Conservation (phyloP, 192 early-diverging fungal genomes). For the Radiomyces spectabilis region DNA sequence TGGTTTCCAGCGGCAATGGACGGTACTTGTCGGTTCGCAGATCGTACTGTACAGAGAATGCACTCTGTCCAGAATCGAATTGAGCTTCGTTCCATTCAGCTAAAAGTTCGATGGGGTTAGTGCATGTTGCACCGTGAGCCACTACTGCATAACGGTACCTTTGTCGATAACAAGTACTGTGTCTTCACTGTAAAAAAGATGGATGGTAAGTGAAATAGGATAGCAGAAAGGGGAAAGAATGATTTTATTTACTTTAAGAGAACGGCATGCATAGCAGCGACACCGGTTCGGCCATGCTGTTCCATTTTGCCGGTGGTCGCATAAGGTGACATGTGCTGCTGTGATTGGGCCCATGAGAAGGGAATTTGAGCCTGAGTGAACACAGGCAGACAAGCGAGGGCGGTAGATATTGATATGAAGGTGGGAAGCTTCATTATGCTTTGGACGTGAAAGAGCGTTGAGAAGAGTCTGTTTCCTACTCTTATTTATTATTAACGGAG, state of each 20-base stretch:
- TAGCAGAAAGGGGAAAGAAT: not conserved
- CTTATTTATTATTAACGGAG: too few species aligned
- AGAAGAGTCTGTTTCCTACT: too few species aligned
- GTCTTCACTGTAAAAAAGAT: constrained; percentile 18
- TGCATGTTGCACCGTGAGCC: too few species aligned
- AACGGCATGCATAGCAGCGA: constrained; percentile 42
- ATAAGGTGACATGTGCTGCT: constrained; percentile 5
- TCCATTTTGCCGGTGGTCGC: constrained; percentile 21
- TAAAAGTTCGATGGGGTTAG: constrained; percentile 1
- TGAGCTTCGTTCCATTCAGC: constrained; percentile 43
- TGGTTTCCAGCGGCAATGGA: constrained; percentile 37
- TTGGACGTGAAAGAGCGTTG: too few species aligned
- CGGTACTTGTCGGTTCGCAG: constrained; percentile 34
- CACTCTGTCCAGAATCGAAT: constrained; percentile 32
- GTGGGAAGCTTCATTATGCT: too few species aligned
- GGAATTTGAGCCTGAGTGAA: too few species aligned
- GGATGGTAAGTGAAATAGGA: not conserved
- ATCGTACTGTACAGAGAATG: constrained; percentile 41
- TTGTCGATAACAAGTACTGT: constrained; percentile 46
- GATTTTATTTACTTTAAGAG: constrained; percentile 24
- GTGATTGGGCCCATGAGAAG: constrained; percentile 13
- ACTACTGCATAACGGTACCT: too few species aligned
- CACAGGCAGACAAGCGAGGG: too few species aligned
- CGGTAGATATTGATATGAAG: too few species aligned
- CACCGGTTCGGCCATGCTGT: constrained; percentile 32